Evolutionary conservation across 2,329 filamentous ascomycete genomes (phyloP).

Genomic region (Dactylellina leptospora): DNA sequence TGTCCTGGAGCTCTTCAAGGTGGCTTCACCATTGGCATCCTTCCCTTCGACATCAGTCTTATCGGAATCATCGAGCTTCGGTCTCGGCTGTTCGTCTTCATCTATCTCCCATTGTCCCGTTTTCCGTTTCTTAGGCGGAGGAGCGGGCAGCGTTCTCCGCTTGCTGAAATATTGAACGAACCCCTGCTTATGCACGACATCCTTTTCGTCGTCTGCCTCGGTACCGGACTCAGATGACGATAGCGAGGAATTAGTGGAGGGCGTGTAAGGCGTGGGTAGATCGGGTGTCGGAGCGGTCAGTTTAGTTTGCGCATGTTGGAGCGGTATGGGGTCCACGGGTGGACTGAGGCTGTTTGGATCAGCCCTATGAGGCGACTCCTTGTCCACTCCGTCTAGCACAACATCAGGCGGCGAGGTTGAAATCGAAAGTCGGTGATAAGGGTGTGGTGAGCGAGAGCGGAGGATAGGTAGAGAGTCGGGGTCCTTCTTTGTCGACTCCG

Average conservation of each 20-base stretch:
- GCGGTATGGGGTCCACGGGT: conserved; percentile 25
- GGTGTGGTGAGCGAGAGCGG: conserved; percentile 49
- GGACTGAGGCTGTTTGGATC: conserved; percentile 19
- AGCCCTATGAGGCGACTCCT: conserved; percentile 46
- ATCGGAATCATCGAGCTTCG: conserved; percentile 50
- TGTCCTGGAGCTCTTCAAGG: conserved; percentile 32
- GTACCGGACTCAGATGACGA: conserved; percentile 59
- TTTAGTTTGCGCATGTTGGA: conserved; percentile 50
- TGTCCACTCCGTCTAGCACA: conserved; percentile 12
- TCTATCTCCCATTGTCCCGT: conserved; percentile 55
- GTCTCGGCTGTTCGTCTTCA: conserved; percentile 53
- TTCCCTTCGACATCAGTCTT: conserved; percentile 49
- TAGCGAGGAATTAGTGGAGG: conserved; percentile 58
- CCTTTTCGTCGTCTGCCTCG: conserved; percentile 57
- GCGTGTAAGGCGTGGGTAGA: conserved; percentile 10
- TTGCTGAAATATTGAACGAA: conserved; percentile 48
- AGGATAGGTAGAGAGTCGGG: conserved; percentile 36
- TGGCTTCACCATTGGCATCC: conserved; percentile 21
- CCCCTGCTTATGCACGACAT: conserved; percentile 36
- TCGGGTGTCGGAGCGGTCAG: conserved; percentile 8
- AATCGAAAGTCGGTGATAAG: conserved; percentile 43
- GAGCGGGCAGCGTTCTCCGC: conserved; percentile 52
- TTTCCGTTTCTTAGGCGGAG: conserved; percentile 55
- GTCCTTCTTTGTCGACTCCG: conserved; percentile 44
- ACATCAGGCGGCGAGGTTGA: conserved; percentile 28